Evolutionary conservation across 108 stramenopile species (phyloP), one percentile per base, ranked within the genome.

Genomic region (Discostella stelligeroides): DNA sequence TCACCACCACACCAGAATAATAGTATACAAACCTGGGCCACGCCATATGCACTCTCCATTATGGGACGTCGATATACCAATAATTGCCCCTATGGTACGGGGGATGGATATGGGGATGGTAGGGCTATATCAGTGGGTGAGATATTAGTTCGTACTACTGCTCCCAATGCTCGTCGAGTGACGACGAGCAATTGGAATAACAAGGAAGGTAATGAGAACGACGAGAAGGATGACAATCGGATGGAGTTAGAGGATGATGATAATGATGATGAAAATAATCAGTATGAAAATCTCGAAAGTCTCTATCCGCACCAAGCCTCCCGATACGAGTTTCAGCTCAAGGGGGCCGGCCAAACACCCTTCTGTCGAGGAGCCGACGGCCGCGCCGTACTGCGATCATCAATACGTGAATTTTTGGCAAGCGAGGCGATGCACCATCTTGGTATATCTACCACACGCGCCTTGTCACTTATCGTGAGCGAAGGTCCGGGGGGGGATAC

Each of bases 281-380:
- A 8, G 0, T 37, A 67, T 17, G 20, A 23, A 12, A 5, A 7
- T 58, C 20, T 30, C 38, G 27, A 29, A 34, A 23, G 37, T 47
- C 40, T 67, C 39, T 70, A 79, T 37, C 77, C 77, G 20, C 48
- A 54, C 5, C 53, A 51, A 17, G 60, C 67, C 13, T 13, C 28
- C n/a, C 60, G 82, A 24, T 91, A 85, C 62, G 99, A 99, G 71
- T 73, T 99, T 20, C 99, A 99, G 74, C 88, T 97, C 56, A 97
- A 98, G 85, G 99, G 99, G 3, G 89, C 86, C 7, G 99, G 99
- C 0, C 89, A 54, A 51, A 98, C 98, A 11, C 98, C 99, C 34
- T 99, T 95, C 79, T 90, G 87, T 69, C 85, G 99, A 21, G 91
- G 92, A 40, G 97, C 92, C 11, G 99, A 98, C 81, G 98, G 99